phyloP scores from a whole-genome alignment of 129 eudicot genomes.

The Escallonia herrerae region DNA sequence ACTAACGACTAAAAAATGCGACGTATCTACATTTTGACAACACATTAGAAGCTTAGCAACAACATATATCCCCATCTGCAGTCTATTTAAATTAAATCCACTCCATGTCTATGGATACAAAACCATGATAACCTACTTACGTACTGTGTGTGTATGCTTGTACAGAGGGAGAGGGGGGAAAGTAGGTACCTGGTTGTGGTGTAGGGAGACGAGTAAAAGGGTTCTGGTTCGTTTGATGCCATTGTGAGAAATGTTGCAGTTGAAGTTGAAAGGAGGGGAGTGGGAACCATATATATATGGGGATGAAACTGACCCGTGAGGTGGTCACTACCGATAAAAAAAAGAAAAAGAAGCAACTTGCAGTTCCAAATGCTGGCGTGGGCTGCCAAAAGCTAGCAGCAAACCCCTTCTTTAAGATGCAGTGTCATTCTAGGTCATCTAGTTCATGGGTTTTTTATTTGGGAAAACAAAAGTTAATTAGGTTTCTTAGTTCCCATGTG shows the following conservation, averaged over 20 bases:
- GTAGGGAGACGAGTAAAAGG: neutral
- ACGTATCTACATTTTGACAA: no score
- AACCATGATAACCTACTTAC: neutral
- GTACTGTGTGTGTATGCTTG: neutral
- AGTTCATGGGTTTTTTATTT: neutral
- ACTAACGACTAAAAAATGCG: no score
- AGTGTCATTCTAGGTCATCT: neutral
- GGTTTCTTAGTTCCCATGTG: neutral
- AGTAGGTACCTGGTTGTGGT: neutral
- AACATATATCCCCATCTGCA: no score
- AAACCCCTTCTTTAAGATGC: neutral
- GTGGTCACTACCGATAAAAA: no score
- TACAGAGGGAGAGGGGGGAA: neutral
- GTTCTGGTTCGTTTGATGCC: slow-evolving; percentile 3
- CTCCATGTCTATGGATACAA: neutral
- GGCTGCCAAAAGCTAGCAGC: neutral
- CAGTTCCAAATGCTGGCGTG: neutral
- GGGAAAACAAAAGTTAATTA: no score
- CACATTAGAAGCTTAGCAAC: no score
- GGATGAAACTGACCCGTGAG: neutral
- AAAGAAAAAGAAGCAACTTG: neutral
- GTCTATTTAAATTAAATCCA: no score
- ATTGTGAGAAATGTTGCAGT: neutral
- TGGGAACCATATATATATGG: neutral
- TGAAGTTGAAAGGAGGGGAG: neutral